Evolutionary conservation across 1,284 basidiomycete species (phyloP).

Genomic region (Rhizopogon parksii): DNA sequence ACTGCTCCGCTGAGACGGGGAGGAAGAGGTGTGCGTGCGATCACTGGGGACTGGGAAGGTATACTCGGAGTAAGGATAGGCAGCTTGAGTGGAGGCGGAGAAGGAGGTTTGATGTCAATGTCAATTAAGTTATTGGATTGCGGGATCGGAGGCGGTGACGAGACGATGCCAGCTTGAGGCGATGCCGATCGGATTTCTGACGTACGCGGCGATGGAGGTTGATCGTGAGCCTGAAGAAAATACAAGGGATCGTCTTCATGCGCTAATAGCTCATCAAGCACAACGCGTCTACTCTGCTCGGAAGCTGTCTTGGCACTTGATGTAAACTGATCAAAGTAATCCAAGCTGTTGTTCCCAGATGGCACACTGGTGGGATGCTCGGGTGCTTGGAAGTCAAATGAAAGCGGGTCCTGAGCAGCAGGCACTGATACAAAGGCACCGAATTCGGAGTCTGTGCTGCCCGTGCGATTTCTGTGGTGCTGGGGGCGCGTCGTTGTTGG

Average conservation of each 20-base stretch:
- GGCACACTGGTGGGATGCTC: background rate
- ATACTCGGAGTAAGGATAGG: background rate
- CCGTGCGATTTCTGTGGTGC: slow-evolving; percentile 9
- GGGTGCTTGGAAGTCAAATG: slow-evolving; percentile 2
- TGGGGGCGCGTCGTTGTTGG: slow-evolving; percentile 7
- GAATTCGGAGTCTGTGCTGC: slow-evolving; percentile 50
- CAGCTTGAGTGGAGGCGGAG: background rate
- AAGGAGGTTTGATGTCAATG: background rate
- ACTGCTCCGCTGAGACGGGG: slow-evolving; percentile 19
- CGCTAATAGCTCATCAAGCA: slow-evolving; percentile 56
- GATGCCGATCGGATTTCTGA: background rate
- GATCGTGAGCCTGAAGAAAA: slow-evolving; percentile 31
- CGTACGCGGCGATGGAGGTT: background rate
- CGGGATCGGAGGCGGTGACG: background rate
- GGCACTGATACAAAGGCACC: slow-evolving; percentile 64
- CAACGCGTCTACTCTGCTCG: slow-evolving; percentile 41
- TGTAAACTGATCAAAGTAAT: slow-evolving; percentile 55
- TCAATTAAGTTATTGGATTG: background rate
- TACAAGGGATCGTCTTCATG: slow-evolving; percentile 65
- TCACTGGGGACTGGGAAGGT: slow-evolving; percentile 1
- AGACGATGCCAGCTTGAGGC: background rate
- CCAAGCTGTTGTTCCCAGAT: slow-evolving; percentile 27
- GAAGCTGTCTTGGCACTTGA: slow-evolving; percentile 47
- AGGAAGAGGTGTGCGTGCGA: slow-evolving; percentile 16
- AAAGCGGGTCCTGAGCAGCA: slow-evolving; percentile 50